Evolutionary conservation across 176 grass and related monocot species (phyloP).

Genomic region (Oryza meyeriana): DNA sequence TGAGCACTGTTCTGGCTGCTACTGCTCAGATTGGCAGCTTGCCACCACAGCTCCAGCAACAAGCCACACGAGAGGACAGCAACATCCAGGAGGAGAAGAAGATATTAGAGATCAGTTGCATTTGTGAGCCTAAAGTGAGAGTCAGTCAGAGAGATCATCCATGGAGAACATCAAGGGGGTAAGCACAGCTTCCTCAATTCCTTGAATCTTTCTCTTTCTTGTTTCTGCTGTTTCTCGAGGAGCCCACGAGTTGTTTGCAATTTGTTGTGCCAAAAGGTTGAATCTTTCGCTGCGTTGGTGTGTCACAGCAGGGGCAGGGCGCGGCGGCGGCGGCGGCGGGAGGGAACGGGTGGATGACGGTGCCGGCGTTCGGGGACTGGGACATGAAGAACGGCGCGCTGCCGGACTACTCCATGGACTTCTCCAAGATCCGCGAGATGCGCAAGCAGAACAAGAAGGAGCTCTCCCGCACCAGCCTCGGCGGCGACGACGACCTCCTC

Average conservation of each 20-base stretch:
- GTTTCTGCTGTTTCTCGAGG: not conserved
- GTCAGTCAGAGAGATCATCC: not conserved
- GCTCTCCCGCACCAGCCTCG: slow-evolving; percentile 68
- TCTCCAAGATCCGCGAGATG: slow-evolving; percentile 98
- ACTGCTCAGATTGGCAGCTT: slow-evolving; percentile 4
- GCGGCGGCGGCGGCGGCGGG: slow-evolving; percentile 24
- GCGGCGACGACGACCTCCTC: slow-evolving; percentile 65
- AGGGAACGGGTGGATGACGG: slow-evolving; percentile 66
- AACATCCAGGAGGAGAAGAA: not conserved
- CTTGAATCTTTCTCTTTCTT: not conserved
- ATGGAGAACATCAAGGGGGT: slow-evolving; percentile 85
- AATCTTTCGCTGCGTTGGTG: not conserved
- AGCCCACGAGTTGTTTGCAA: not conserved
- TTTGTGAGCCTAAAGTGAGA: not conserved
- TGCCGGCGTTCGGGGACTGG: slow-evolving; percentile 93
- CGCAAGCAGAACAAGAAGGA: slow-evolving; percentile 97
- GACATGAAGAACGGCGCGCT: slow-evolving; percentile 85
- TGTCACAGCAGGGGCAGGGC: slow-evolving; percentile 30
- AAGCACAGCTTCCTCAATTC: not conserved
- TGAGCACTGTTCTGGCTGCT: slow-evolving; percentile 29
- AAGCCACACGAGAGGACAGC: not conserved
- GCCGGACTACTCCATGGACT: slow-evolving; percentile 98
- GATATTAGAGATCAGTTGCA: not conserved
- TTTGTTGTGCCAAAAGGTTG: not conserved
- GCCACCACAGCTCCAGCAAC: slow-evolving; percentile 10